Evolutionary conservation across 1,284 basidiomycete species (phyloP).

Genomic region (Pyrrhoderma lamaoense): DNA sequence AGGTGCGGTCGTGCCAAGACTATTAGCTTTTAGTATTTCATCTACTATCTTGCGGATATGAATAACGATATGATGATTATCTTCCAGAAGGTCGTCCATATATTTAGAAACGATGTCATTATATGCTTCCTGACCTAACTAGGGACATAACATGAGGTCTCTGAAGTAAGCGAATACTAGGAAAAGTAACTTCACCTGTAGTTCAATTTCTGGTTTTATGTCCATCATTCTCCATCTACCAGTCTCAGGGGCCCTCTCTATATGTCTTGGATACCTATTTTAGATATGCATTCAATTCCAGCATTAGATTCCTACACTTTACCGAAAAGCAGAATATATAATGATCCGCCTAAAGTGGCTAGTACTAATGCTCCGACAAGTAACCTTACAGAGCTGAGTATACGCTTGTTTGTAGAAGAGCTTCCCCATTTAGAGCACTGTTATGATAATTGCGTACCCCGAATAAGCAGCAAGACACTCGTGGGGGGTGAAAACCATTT

Average conservation of each 20-base stretch:
- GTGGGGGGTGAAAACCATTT: no score
- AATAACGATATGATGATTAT: constrained; percentile 55
- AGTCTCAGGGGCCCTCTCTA: constrained; percentile 77
- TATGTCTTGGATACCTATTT: background rate
- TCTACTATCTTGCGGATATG: constrained; percentile 69
- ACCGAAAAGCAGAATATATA: constrained; percentile 1
- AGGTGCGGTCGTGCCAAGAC: constrained; percentile 51
- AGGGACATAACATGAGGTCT: no score
- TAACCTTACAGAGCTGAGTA: background rate
- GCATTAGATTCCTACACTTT: background rate
- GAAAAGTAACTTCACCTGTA: background rate
- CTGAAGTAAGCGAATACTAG: no score
- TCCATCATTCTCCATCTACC: constrained; percentile 84
- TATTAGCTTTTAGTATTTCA: constrained; percentile 64
- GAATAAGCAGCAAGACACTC: no score
- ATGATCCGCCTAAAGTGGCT: background rate
- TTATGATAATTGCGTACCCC: no score
- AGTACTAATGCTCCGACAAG: background rate
- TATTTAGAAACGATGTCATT: constrained; percentile 33
- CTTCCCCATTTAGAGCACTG: no score
- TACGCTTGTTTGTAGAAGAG: background rate
- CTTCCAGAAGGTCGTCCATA: constrained; percentile 52
- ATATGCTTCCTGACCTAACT: constrained; percentile 8
- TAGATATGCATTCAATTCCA: no score
- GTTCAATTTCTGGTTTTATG: constrained; percentile 26